Conservation (phyloP, 2,329 filamentous ascomycete species). For the Ilyonectria mors-panacis region DNA sequence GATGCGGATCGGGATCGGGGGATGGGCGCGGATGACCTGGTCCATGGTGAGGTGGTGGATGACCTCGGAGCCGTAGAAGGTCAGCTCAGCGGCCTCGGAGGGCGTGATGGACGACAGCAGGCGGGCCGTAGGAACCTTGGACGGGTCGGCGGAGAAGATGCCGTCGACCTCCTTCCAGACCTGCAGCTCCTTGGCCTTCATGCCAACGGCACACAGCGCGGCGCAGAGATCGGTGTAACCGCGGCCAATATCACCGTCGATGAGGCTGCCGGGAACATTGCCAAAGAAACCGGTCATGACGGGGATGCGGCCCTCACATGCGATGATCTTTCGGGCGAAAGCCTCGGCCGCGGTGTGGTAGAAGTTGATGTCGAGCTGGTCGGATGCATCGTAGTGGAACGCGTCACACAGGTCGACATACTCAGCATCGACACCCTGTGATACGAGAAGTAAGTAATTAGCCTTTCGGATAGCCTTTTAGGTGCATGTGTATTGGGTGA, state of each 20-base stretch:
- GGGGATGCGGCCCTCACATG: conserved; percentile 78
- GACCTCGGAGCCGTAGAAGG: conserved; percentile 94
- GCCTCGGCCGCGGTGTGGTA: conserved; percentile 75
- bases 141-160: conserved; percentile 87
- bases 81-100: conserved; percentile 94
- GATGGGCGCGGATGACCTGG: conserved; percentile 86
- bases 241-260: conserved; percentile 90
- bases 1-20: conserved; percentile 87
- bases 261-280: conserved; percentile 88
- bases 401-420: conserved; percentile 92
- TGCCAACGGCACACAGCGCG: conserved; percentile 89
- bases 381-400: conserved; percentile 75
- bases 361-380: conserved; percentile 76
- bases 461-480: conserved; percentile 13
- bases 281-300: conserved; percentile 96
- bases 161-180: conserved; percentile 99
- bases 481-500: background rate
- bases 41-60: conserved; percentile 99
- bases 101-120: conserved; percentile 92
- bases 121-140: conserved; percentile 93
- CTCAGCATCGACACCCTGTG: conserved; percentile 82
- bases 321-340: conserved; percentile 75
- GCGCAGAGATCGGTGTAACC: conserved; percentile 98
- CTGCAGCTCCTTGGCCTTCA: conserved; percentile 90
- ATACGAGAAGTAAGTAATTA: conserved; percentile 42